Conservation (phyloP, 2,329 filamentous ascomycete genomes). For the Colletotrichum sp. region DNA sequence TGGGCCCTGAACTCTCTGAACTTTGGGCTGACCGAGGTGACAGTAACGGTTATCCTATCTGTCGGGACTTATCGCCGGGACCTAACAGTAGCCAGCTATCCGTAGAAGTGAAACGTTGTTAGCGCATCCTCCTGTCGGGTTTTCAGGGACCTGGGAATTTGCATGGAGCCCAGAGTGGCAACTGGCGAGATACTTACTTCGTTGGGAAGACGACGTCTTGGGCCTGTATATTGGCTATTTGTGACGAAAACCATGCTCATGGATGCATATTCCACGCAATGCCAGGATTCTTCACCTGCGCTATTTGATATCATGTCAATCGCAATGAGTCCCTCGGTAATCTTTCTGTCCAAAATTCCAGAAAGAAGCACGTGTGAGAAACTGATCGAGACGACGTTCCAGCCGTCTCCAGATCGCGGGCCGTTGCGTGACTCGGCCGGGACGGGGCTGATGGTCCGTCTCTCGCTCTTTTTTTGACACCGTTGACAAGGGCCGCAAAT, state of each 20-base stretch:
- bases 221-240: neutral
- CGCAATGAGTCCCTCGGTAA: neutral
- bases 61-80: neutral
- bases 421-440: neutral
- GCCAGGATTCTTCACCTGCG: neutral
- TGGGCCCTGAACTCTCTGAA: neutral
- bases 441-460: neutral
- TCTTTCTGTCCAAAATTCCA: neutral
- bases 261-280: neutral
- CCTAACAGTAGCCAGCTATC: neutral
- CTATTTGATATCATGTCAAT: neutral
- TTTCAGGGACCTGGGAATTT: neutral
- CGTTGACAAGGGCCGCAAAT: neutral
- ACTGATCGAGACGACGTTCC: neutral
- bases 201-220: neutral
- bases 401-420: neutral
- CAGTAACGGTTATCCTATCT: neutral
- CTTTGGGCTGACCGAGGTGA: neutral
- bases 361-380: neutral
- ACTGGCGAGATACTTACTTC: neutral
- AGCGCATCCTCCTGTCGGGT: neutral
- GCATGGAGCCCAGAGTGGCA: neutral
- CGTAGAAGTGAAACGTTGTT: neutral
- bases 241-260: neutral
- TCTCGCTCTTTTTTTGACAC: neutral